These are phyloP conservation scores for Yarrowia yakushimensis DNA, from an alignment of 805 yeast genomes.

Conservation along the genomic window DNA sequence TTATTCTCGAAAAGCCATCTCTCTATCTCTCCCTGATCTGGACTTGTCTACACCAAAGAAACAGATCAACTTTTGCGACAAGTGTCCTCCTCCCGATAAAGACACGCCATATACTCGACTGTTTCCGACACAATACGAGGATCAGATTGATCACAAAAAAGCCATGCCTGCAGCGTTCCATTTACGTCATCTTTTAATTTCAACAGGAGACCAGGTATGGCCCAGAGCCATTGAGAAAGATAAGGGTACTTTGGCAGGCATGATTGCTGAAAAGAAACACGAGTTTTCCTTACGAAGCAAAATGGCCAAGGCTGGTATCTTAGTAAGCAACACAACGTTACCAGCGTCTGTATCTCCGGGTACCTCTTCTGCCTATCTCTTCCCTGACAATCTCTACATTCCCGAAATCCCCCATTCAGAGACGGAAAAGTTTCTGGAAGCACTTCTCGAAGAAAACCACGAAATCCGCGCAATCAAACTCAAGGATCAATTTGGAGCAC, in stretches of 20 bases:
- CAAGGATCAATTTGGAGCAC: conserved; percentile 27
- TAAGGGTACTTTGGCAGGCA: neutral
- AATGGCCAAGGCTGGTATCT: conserved; percentile 32
- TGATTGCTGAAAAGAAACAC: neutral
- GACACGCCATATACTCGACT: neutral
- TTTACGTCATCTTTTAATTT: neutral
- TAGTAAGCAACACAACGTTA: conserved; percentile 27
- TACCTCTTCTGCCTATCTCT: conserved; percentile 44
- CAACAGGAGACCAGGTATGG: neutral
- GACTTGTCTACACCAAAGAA: neutral
- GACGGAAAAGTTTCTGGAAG: neutral
- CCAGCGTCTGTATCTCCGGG: neutral
- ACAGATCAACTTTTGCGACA: neutral
- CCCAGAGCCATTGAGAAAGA: conserved; percentile 13
- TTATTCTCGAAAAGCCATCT: neutral
- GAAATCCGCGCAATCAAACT: conserved; percentile 24
- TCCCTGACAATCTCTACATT: conserved; percentile 49
- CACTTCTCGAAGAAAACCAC: neutral
- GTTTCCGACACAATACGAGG: neutral
- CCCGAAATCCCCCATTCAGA: conserved; percentile 27
- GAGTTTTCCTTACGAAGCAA: neutral
- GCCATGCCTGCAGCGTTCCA: conserved; percentile 22
- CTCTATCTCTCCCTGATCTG: neutral
- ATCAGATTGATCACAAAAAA: neutral
- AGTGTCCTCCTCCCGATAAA: neutral